phyloP scores from a whole-genome alignment of 805 yeast species.

The Kluyveromyces dobzhanskii region DNA sequence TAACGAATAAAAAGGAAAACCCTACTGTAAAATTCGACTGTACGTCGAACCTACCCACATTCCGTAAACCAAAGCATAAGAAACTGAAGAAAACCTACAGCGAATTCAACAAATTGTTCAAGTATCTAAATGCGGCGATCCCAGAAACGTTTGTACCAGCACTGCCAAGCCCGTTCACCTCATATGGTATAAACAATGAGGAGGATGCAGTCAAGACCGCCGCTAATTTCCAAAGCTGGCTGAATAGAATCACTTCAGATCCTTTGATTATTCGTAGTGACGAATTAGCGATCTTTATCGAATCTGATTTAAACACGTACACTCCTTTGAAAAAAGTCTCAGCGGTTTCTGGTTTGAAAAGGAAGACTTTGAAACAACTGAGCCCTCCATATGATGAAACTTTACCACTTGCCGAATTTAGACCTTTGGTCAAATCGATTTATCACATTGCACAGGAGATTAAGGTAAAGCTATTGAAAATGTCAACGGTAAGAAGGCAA shows the following conservation, averaged over 20 bases:
- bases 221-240: slow-evolving; percentile 73
- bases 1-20: slow-evolving; percentile 53
- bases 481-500: slow-evolving; percentile 36
- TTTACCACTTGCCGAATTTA: slow-evolving; percentile 67
- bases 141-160: slow-evolving; percentile 92
- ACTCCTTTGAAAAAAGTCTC: slow-evolving; percentile 43
- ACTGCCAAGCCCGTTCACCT: slow-evolving; percentile 64
- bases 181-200: slow-evolving; percentile 76
- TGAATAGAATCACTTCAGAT: slow-evolving; percentile 59
- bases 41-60: slow-evolving; percentile 62
- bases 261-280: slow-evolving; percentile 82
- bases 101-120: slow-evolving; percentile 70
- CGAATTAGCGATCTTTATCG: slow-evolving; percentile 78
- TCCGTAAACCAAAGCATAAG: slow-evolving; percentile 58
- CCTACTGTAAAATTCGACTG: slow-evolving; percentile 74
- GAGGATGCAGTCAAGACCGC: slow-evolving; percentile 61
- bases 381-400: slow-evolving; percentile 88
- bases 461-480: slow-evolving; percentile 48
- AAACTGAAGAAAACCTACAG: slow-evolving; percentile 73
- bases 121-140: slow-evolving; percentile 69
- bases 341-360: slow-evolving; percentile 76
- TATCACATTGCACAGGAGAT: slow-evolving; percentile 50
- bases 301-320: slow-evolving; percentile 56
- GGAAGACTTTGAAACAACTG: slow-evolving; percentile 86
- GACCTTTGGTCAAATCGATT: slow-evolving; percentile 78